These are phyloP conservation scores for Huntiella moniliformis DNA, from an alignment of 2,329 filamentous ascomycete species.

Conservation along the genomic window DNA sequence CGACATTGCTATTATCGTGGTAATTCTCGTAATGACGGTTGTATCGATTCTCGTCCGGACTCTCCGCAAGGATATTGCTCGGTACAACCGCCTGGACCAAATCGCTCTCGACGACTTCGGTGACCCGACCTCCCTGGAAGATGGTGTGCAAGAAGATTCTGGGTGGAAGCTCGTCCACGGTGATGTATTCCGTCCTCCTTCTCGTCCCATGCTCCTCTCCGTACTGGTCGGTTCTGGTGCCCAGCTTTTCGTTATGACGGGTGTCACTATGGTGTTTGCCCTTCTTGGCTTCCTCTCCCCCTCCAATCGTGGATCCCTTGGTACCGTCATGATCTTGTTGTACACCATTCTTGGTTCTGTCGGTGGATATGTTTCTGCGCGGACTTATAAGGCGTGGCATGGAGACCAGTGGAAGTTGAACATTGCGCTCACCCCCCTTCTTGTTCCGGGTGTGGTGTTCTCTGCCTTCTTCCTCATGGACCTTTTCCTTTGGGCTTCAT, in stretches of 20 bases:
- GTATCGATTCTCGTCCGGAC: conserved; percentile 80
- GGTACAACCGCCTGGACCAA: conserved; percentile 87
- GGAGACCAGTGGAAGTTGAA: conserved; percentile 91
- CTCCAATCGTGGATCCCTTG: conserved; percentile 83
- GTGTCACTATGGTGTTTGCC: conserved; percentile 81
- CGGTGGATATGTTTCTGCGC: conserved; percentile 73
- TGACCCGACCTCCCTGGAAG: conserved; percentile 59
- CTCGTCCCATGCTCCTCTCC: conserved; percentile 65
- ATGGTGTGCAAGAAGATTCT: conserved; percentile 90
- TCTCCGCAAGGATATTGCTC: conserved; percentile 81
- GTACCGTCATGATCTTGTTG: conserved; percentile 79
- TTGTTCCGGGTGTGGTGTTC: conserved; percentile 79
- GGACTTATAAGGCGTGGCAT: conserved; percentile 85
- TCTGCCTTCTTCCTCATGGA: conserved; percentile 80
- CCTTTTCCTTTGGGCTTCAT: conserved; percentile 86
- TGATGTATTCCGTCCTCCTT: conserved; percentile 83
- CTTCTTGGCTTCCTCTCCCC: conserved; percentile 88
- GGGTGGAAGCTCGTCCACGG: conserved; percentile 98
- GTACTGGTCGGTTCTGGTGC: conserved; percentile 83
- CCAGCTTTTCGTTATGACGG: conserved; percentile 95
- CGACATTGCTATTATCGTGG: conserved; percentile 85
- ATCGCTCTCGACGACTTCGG: conserved; percentile 80
- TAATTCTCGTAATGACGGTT: conserved; percentile 80
- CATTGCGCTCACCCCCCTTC: conserved; percentile 68
- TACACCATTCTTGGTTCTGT: conserved; percentile 88